These are phyloP conservation scores for Cystobasidium onofrii DNA, from an alignment of 768 basidiomycete species.

Conservation along the genomic window DNA sequence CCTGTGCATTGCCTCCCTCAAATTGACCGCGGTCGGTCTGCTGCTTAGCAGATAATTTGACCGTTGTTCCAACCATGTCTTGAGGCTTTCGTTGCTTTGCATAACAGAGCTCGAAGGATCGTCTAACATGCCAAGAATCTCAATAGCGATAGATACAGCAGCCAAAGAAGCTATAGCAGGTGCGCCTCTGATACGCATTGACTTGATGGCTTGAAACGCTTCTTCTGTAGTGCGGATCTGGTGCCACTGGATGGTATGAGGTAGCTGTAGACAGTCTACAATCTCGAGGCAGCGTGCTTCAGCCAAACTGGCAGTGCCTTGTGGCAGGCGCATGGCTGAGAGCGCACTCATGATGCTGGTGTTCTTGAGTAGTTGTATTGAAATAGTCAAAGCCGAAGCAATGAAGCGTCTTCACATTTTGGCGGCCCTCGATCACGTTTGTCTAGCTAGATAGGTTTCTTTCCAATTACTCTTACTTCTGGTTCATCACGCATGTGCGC, in stretches of 20 bases:
- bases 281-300: slow-evolving; percentile 7
- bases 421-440: neutral
- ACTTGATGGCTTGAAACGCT: slow-evolving; percentile 87
- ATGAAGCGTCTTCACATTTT: neutral
- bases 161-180: slow-evolving; percentile 92
- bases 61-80: slow-evolving; percentile 54
- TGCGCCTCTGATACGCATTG: slow-evolving; percentile 93
- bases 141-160: slow-evolving; percentile 53
- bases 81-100: slow-evolving; percentile 52
- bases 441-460: no score
- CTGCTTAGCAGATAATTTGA: slow-evolving; percentile 71
- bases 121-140: slow-evolving; percentile 50
- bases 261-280: slow-evolving; percentile 26
- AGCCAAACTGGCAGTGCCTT: neutral
- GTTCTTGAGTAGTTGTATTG: neutral
- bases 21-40: slow-evolving; percentile 93
- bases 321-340: slow-evolving; percentile 22
- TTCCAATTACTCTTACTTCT: no score
- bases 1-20: slow-evolving; percentile 72
- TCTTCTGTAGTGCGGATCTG: slow-evolving; percentile 62
- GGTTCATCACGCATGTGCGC: no score
- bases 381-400: neutral
- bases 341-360: slow-evolving; percentile 17
- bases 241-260: slow-evolving; percentile 30
- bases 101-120: slow-evolving; percentile 35